These are phyloP conservation scores for Striga hermonthica DNA, from an alignment of 305 asterid genomes.

Conservation along the genomic window DNA sequence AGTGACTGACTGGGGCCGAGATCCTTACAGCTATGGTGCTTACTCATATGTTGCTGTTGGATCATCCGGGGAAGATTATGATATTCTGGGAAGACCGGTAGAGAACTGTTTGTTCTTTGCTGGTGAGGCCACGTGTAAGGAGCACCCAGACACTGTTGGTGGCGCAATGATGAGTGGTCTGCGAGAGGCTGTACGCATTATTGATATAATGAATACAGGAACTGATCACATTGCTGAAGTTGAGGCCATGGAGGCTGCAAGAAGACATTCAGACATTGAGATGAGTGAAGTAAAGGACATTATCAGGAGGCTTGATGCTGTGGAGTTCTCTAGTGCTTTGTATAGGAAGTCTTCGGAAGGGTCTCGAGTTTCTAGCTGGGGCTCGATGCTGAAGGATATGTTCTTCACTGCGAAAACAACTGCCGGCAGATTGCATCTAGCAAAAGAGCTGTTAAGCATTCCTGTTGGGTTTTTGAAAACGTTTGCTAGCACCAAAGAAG, in stretches of 20 bases:
- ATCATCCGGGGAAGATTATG: conserved; percentile 98
- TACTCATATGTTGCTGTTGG: conserved; percentile 99
- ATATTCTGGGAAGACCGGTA: conserved; percentile 86
- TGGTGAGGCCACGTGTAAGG: conserved; percentile 99
- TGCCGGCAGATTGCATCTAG: conserved; percentile 84
- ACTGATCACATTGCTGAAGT: conserved; percentile 80
- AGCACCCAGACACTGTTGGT: conserved; percentile 99
- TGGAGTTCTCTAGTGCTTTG: conserved; percentile 57
- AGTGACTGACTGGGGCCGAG: conserved; percentile 98
- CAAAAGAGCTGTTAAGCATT: conserved; percentile 82
- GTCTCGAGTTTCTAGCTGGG: conserved; percentile 52
- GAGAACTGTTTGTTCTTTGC: conserved; percentile 94
- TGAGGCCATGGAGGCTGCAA: conserved; percentile 87
- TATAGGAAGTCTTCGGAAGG: conserved; percentile 64
- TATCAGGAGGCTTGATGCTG: conserved; percentile 68
- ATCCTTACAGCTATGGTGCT: conserved; percentile 95
- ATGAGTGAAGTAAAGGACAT: conserved; percentile 89
- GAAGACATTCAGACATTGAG: conserved; percentile 65
- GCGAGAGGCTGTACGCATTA: conserved; percentile 93
- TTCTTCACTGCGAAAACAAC: conserved; percentile 76
- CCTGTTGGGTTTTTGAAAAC: conserved; percentile 84
- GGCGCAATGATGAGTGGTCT: conserved; percentile 99
- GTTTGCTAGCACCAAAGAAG: conserved; percentile 87
- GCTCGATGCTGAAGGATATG: conserved; percentile 70
- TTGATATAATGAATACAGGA: conserved; percentile 71